Conservation (phyloP, 768 basidiomycete species). For the Mycena olivaceomarginata region DNA sequence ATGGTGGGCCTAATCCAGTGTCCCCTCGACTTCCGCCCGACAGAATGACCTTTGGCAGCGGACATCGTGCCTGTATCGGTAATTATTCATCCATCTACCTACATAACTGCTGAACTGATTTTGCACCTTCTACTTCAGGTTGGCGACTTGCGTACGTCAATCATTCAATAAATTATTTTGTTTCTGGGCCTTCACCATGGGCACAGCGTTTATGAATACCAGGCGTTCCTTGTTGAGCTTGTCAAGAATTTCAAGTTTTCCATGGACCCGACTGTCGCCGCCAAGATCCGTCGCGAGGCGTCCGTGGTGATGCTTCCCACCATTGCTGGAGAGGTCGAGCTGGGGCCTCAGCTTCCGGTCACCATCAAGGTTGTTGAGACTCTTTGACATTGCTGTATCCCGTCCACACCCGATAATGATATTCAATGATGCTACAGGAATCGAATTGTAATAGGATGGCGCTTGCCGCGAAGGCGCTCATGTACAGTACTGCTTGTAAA, state of each 20-base stretch:
- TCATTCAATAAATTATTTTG: background rate
- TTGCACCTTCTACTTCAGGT: conserved; percentile 45
- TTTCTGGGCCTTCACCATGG: background rate
- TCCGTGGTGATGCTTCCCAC: conserved; percentile 70
- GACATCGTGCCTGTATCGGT: conserved; percentile 66
- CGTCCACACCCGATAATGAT: too few species aligned
- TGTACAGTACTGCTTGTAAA: too few species aligned
- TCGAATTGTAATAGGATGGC: too few species aligned
- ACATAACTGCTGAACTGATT: background rate
- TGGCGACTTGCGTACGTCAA: conserved; percentile 65
- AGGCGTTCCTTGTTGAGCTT: conserved; percentile 75
- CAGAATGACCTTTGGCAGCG: conserved; percentile 69
- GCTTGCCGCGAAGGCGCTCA: too few species aligned
- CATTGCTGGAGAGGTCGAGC: conserved; percentile 58
- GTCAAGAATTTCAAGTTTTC: conserved; percentile 72
- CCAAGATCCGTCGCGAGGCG: conserved; percentile 65
- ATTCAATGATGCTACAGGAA: too few species aligned
- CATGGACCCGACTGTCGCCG: conserved; percentile 55
- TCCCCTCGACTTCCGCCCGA: too few species aligned
- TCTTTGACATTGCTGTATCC: too few species aligned
- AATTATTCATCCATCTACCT: background rate
- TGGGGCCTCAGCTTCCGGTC: conserved; percentile 27
- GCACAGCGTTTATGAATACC: conserved; percentile 67
- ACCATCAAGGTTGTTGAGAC: conserved; percentile 22
- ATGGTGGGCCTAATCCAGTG: too few species aligned